Base-by-base conservation (phyloP, 2,329 filamentous ascomycete genomes). In the Sarocladium strictum region DNA sequence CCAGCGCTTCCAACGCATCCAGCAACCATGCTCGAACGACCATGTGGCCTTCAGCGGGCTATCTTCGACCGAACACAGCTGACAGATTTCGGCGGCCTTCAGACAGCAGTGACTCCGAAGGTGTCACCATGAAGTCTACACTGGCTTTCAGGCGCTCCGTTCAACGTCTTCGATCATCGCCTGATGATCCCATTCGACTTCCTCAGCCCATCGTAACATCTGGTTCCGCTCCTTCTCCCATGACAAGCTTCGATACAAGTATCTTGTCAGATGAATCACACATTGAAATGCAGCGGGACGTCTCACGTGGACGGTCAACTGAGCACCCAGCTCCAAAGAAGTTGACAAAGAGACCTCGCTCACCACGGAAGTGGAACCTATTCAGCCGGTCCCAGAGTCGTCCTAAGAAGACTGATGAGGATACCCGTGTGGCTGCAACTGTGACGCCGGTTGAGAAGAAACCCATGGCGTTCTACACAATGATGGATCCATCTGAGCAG, bases 301-400 rank as follows among this genome's bases (percentile, higher is more conserved):
- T 64, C 1, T 65, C 66, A 6, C 66, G 63, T 9, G 68, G 69
- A 3, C 63, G 65, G 6, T 59, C 56, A 43, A 56, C 64, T 11
- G 60, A 64, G 2, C 65, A 58, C 21, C 59, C 63, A 19, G 64
- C 62, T 1, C 69, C 78, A 0, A 84, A 77, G 65, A 85, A 84
- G 64, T 65, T 82, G 21, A 72, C 75, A 21, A 85, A 83, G 64
- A 73, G 75, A 53, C 64, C 76, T 1, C 77, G 73, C 41, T 81
- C 79, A 24, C 81, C 81, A 23, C 75, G 78, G 7, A 84, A 79
- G 60, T 86, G 83, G 83, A 85, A 84, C 58, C 64, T 85, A 12
- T 86, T 86, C 59, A 76, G 81, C 50, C 74, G 81, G 47, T 78
- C 78, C 0, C 77, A 81, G 27, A 74, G 67, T 33, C 63, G 65